Evolutionary conservation across 345 rosid species (phyloP).

Genomic region (Mercurialis annua): DNA sequence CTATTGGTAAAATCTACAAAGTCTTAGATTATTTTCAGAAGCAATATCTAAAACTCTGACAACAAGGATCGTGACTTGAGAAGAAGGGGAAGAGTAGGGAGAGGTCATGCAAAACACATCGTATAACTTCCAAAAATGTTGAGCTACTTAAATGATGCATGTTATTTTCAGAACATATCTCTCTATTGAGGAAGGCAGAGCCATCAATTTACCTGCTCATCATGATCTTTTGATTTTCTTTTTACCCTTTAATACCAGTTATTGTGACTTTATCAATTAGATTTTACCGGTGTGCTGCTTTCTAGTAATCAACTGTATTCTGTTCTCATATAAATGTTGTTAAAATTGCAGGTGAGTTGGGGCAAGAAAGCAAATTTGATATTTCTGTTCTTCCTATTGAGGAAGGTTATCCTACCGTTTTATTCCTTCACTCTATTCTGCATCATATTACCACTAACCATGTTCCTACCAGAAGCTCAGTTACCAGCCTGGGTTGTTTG

Average conservation of each 20-base stretch:
- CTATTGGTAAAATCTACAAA: too few species aligned
- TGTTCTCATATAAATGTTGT: not conserved
- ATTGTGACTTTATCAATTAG: not conserved
- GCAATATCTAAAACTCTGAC: too few species aligned
- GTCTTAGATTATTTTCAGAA: too few species aligned
- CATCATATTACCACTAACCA: constrained; percentile 81
- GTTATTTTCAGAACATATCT: too few species aligned
- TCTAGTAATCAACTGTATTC: not conserved
- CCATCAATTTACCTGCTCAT: not conserved
- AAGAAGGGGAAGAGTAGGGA: too few species aligned
- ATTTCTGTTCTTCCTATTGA: constrained; percentile 74
- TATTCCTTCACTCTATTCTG: constrained; percentile 96
- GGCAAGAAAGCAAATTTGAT: constrained; percentile 79
- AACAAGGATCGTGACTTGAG: too few species aligned
- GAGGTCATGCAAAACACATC: not conserved
- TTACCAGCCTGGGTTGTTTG: constrained; percentile 93
- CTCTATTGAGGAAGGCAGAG: not conserved
- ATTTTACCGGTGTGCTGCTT: not conserved
- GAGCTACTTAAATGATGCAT: not conserved
- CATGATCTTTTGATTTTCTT: too few species aligned
- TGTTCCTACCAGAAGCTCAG: constrained; percentile 90
- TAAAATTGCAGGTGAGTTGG: constrained; percentile 50
- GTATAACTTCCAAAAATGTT: not conserved
- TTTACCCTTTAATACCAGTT: too few species aligned
- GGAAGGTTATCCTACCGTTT: constrained; percentile 88